Conservation (phyloP, 768 basidiomycete genomes). For the Naganishia antarctica region DNA sequence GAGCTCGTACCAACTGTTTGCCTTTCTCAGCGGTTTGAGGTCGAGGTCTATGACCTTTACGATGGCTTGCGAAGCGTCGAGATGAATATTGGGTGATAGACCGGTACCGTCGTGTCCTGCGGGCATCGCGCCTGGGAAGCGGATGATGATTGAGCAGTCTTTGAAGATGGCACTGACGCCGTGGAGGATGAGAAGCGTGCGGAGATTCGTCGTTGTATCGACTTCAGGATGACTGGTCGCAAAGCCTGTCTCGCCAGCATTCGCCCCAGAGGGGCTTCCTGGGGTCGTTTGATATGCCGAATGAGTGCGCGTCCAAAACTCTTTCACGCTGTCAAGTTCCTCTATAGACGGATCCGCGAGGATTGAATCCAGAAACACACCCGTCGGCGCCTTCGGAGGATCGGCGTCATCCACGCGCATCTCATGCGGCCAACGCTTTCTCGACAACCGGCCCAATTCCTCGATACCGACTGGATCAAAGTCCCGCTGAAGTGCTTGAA, state of each 20-base stretch:
- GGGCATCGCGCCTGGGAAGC: constrained; percentile 32
- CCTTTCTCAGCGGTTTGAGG: constrained; percentile 63
- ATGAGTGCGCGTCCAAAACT: background rate
- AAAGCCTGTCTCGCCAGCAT: too few relatives aligned
- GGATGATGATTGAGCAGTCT: constrained; percentile 77
- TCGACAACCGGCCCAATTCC: constrained; percentile 55
- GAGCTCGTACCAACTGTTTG: constrained; percentile 67
- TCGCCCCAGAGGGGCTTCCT: too few relatives aligned
- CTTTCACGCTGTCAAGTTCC: background rate
- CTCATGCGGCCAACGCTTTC: background rate
- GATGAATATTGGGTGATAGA: constrained; percentile 12
- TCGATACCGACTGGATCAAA: constrained; percentile 83
- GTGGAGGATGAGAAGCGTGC: constrained; percentile 55
- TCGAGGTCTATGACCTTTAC: constrained; percentile 82
- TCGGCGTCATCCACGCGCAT: background rate
- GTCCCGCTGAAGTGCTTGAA: constrained; percentile 64
- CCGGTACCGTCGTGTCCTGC: background rate
- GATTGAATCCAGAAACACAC: background rate
- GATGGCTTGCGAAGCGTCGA: constrained; percentile 36
- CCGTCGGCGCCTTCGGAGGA: too few relatives aligned
- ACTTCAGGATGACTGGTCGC: too few relatives aligned
- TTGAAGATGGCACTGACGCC: constrained; percentile 86
- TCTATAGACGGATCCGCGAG: background rate
- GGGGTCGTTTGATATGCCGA: too few relatives aligned
- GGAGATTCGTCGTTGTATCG: background rate